A percentile compares a stretch with the other conserved stretches of the same genome.
phyloP scores from a whole-genome alignment of 179 eudicot genomes.

The Camellia oleifera region DNA sequence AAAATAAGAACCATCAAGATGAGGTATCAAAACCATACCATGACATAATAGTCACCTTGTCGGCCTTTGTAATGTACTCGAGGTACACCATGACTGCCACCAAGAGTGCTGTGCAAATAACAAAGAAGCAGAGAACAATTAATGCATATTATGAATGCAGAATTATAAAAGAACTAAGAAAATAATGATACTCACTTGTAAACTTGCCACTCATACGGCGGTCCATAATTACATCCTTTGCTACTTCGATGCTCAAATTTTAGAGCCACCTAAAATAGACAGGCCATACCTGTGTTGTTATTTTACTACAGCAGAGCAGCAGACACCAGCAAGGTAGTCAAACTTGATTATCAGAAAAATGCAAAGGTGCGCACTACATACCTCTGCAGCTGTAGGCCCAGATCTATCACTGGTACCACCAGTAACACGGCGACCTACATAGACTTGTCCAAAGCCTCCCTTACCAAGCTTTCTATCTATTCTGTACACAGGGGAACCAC shows the following conservation, averaged over 20 bases:
- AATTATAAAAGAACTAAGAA: background rate
- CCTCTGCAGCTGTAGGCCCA: conserved; percentile 49
- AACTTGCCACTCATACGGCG: conserved; percentile 84
- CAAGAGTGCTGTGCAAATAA: conserved; percentile 41
- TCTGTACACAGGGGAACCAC: conserved; percentile 52
- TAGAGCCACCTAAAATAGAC: conserved; percentile 55
- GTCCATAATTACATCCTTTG: conserved; percentile 73
- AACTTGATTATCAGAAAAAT: background rate
- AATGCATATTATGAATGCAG: background rate
- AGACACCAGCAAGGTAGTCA: background rate
- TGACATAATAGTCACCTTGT: conserved; percentile 66
- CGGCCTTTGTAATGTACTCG: conserved; percentile 70
- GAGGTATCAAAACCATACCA: conserved; percentile 37
- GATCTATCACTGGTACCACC: conserved; percentile 33
- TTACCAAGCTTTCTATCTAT: conserved; percentile 53
- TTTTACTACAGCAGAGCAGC: conserved; percentile 3
- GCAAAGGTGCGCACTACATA: conserved; percentile 1
- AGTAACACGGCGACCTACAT: conserved; percentile 54
- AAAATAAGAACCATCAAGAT: background rate
- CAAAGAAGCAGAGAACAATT: background rate
- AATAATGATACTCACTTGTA: conserved; percentile 51
- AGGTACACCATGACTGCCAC: conserved; percentile 85
- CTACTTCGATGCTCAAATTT: conserved; percentile 76
- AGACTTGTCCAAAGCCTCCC: conserved; percentile 58
- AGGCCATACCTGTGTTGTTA: background rate